A percentile compares a stretch with the other conserved stretches of the same genome.
Conservation (phyloP, 305 asterid genomes). For the Plantago lanceolata region DNA sequence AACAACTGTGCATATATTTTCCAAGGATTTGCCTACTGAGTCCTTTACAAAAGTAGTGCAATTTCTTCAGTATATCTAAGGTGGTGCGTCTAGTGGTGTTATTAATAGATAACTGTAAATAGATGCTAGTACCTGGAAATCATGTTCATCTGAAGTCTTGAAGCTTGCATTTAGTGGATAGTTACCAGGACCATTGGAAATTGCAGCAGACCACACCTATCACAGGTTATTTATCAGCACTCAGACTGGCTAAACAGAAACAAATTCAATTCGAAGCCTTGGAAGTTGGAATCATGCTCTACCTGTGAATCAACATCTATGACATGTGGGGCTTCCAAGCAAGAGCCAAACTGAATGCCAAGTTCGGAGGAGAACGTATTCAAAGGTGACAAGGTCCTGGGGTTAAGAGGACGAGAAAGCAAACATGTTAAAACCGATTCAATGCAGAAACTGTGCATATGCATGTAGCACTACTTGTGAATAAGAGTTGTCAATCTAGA, state of each 20-base stretch:
- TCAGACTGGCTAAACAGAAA: slow-evolving; percentile 24
- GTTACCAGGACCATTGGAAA: slow-evolving; percentile 74
- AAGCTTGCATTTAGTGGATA: slow-evolving; percentile 90
- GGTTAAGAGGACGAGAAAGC: slow-evolving; percentile 14
- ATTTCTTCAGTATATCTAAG: slow-evolving; percentile 20
- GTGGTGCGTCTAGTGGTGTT: slow-evolving; percentile 5
- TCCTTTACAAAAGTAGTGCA: slow-evolving; percentile 52
- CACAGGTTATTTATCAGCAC: slow-evolving; percentile 27
- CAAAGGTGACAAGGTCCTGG: slow-evolving; percentile 91
- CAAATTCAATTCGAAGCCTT: slow-evolving; percentile 20
- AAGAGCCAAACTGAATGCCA: slow-evolving; percentile 83
- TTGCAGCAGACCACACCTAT: slow-evolving; percentile 90
- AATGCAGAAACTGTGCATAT: background rate
- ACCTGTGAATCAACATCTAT: slow-evolving; percentile 87
- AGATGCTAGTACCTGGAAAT: slow-evolving; percentile 67
- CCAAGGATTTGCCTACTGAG: slow-evolving; percentile 75
- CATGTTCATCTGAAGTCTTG: slow-evolving; percentile 72
- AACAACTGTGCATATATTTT: slow-evolving; percentile 76
- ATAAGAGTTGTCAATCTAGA: background rate
- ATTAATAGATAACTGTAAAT: slow-evolving; percentile 6
- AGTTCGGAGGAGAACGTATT: slow-evolving; percentile 91
- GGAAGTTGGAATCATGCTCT: slow-evolving; percentile 21
- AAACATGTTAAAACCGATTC: slow-evolving; percentile 15
- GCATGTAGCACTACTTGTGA: background rate
- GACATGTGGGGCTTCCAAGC: slow-evolving; percentile 91